phyloP scores from a whole-genome alignment of 345 rosid genomes.

The Sisymbrium altissimum region DNA sequence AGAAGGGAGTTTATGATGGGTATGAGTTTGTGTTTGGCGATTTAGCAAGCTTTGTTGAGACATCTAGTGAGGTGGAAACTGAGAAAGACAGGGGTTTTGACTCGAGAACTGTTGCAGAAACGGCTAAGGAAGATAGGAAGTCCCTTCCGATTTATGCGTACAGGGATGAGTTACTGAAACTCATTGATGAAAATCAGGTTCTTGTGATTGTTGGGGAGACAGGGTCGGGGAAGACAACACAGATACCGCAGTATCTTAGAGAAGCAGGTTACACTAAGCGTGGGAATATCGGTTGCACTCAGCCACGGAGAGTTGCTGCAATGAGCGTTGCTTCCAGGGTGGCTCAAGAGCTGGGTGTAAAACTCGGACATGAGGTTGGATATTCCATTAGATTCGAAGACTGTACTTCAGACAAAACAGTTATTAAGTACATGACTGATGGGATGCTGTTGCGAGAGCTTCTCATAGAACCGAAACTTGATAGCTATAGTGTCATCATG shows the following conservation, averaged over 20 bases:
- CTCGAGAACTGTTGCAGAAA: background rate
- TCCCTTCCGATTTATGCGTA: conserved; percentile 67
- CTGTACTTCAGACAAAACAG: conserved; percentile 84
- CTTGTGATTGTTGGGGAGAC: conserved; percentile 95
- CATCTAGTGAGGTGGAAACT: background rate
- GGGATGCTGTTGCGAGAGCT: conserved; percentile 93
- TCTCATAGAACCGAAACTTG: conserved; percentile 79
- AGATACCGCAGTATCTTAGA: conserved; percentile 86
- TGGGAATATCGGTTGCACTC: conserved; percentile 92
- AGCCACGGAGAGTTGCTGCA: conserved; percentile 93
- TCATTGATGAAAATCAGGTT: conserved; percentile 68
- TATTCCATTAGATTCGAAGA: conserved; percentile 95
- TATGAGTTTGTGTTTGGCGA: conserved; percentile 27
- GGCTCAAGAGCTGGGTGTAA: conserved; percentile 85
- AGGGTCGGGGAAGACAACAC: conserved; percentile 95
- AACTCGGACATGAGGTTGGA: conserved; percentile 95
- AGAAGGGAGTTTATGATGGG: conserved; percentile 7
- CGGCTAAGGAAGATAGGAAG: conserved; percentile 51
- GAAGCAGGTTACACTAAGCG: conserved; percentile 84
- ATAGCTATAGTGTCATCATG: conserved; percentile 80
- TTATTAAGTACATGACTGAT: conserved; percentile 93
- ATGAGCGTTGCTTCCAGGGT: conserved; percentile 95
- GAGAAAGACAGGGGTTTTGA: background rate
- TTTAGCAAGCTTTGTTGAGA: background rate
- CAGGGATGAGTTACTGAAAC: conserved; percentile 66